Base-by-base conservation (phyloP, 2,329 filamentous ascomycete genomes). In the Lachnellula willkommii region DNA sequence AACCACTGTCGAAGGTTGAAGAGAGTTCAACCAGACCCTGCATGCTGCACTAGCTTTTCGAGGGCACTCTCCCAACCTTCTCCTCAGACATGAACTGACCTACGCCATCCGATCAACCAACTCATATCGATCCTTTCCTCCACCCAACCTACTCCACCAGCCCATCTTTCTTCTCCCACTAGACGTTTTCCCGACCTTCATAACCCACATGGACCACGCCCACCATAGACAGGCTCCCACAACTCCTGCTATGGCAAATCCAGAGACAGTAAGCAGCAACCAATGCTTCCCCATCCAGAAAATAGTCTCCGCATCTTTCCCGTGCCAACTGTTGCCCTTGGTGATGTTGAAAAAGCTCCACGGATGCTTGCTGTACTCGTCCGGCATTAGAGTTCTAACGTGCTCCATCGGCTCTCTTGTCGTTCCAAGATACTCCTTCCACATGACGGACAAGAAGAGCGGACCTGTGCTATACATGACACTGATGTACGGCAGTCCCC, bases 381-480 rank as follows among this genome's bases (percentile, higher is more conserved):
- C 80, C 14, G 80, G 82, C 78, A 88, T 88, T 53, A 90, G 73
- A 47, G 89, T 79, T 54, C 86, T 76, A 5, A 90, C 79, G 35
- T 83, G 77, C n/a, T 76, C 79, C 65, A 67, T 71, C 28, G 76
- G 73, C 45, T 71, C 69, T 11, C 72, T 77, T 45, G 73, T 74
- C 17, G 75, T 73, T 36, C 78, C 76, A 69, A 84, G 83, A 70
- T 88, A 91, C 69, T 89, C 83, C 67, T 88, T 84, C 85, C 88
- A 88, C 57, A 89, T 80, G 42, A 91, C 80, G 54, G 83, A 89
- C 47, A 92, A 72, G 74, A 90, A 92, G 32, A 92, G 74, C 0
- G 88, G 88, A 0, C 88, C 88, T 0, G 89, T 89, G 9, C 83
- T 84, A 47, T 87, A 85, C 89, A 92, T 92, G 65, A 92, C 86